Conservation (phyloP, 2,329 filamentous ascomycete genomes). For the Hymenoscyphus infarciens region DNA sequence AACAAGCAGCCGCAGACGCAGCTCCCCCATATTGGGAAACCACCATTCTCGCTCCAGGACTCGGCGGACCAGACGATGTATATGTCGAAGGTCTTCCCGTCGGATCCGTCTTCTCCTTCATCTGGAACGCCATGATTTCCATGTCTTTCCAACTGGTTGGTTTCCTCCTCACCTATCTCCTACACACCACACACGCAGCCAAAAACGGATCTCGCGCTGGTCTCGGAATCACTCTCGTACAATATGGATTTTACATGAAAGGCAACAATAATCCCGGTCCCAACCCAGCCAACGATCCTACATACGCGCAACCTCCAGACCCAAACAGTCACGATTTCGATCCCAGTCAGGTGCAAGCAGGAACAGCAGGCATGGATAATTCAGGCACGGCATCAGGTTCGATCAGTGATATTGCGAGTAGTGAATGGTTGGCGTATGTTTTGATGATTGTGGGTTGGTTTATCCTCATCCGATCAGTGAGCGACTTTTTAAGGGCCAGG, state of each 20-base stretch:
- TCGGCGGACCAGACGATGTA: slow-evolving; percentile 88
- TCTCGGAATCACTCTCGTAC: slow-evolving; percentile 89
- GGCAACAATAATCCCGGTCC: slow-evolving; percentile 46
- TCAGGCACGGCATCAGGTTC: slow-evolving; percentile 40
- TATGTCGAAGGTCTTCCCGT: slow-evolving; percentile 96
- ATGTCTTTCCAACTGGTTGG: slow-evolving; percentile 97
- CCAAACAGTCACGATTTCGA: slow-evolving; percentile 90
- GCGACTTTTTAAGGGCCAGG: slow-evolving; percentile 82
- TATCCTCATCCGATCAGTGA: slow-evolving; percentile 88
- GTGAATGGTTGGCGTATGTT: slow-evolving; percentile 86
- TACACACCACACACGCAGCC: slow-evolving; percentile 96
- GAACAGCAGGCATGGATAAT: slow-evolving; percentile 36
- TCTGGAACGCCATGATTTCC: slow-evolving; percentile 95
- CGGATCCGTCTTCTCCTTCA: slow-evolving; percentile 78
- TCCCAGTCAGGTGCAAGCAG: slow-evolving; percentile 58
- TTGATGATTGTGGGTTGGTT: slow-evolving; percentile 99
- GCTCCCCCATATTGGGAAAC: slow-evolving; percentile 99
- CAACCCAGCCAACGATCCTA: slow-evolving; percentile 44
- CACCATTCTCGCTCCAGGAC: slow-evolving; percentile 88
- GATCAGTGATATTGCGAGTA: slow-evolving; percentile 60
- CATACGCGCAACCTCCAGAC: slow-evolving; percentile 70
- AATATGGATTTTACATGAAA: slow-evolving; percentile 97
- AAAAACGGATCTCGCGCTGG: slow-evolving; percentile 96
- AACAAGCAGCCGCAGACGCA: slow-evolving; percentile 94
- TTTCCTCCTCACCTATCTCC: slow-evolving; percentile 94